phyloP scores from a whole-genome alignment of 2,329 filamentous ascomycete genomes.

The Alternaria longipes region DNA sequence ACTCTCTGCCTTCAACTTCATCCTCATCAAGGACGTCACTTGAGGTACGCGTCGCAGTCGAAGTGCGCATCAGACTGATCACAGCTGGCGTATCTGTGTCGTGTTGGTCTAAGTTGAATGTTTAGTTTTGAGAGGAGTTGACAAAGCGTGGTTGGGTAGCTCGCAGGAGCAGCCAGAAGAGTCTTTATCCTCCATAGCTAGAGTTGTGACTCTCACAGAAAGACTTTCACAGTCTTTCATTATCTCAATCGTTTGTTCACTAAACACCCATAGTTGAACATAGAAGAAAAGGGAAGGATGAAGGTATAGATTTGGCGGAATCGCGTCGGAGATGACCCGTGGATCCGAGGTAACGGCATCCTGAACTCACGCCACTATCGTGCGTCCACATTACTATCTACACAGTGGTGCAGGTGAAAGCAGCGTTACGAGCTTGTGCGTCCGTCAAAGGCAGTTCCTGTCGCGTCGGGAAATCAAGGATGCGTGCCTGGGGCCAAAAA shows the following conservation, averaged over 20 bases:
- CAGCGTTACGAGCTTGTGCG: neutral
- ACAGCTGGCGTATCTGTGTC: neutral
- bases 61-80: neutral
- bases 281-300: neutral
- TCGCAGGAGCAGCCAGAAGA: neutral
- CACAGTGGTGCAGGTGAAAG: neutral
- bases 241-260: neutral
- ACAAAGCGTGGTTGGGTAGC: neutral
- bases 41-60: neutral
- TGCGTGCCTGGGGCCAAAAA: neutral
- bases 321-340: neutral
- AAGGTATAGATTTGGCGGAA: neutral
- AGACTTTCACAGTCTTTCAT: neutral
- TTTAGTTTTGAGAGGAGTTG: neutral
- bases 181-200: neutral
- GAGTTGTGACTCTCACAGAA: neutral
- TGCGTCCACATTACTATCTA: neutral
- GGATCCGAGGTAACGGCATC: neutral
- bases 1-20: neutral
- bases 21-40: neutral
- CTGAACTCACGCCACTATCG: neutral
- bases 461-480: neutral
- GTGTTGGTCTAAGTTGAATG: neutral
- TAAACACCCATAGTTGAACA: neutral
- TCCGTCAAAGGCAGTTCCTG: neutral